phyloP scores from a whole-genome alignment of 495 filamentous ascomycete species.

The Hypoxylon lenormandii region DNA sequence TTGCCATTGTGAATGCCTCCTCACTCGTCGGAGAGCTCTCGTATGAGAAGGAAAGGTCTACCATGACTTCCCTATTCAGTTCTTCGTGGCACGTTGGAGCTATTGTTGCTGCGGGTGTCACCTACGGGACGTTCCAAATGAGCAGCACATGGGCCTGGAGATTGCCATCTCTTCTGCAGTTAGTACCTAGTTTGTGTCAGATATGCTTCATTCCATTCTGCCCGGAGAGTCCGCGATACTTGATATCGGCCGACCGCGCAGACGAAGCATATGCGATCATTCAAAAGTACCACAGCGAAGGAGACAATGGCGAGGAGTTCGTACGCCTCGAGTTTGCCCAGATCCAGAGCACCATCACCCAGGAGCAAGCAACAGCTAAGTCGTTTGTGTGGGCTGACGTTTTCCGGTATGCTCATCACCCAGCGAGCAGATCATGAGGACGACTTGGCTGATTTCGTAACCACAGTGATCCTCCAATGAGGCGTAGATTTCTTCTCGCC shows the following conservation, averaged over 20 bases:
- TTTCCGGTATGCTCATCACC: constrained; percentile 44
- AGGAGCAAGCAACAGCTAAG: constrained; percentile 62
- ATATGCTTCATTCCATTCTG: constrained; percentile 62
- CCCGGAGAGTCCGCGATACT: constrained; percentile 66
- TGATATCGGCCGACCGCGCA: constrained; percentile 57
- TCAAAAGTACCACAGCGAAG: constrained; percentile 68
- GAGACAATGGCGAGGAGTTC: constrained; percentile 63
- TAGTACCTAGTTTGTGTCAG: constrained; percentile 64
- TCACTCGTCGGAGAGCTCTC: constrained; percentile 70
- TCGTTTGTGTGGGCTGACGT: constrained; percentile 65
- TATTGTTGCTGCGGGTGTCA: constrained; percentile 67
- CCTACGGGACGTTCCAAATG: constrained; percentile 68
- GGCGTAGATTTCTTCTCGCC: constrained; percentile 62
- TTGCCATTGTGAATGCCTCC: constrained; percentile 70
- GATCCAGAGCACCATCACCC: constrained; percentile 66
- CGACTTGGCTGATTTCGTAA: not conserved
- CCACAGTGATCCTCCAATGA: constrained; percentile 60
- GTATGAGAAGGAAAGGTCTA: constrained; percentile 69
- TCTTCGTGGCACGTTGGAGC: constrained; percentile 69
- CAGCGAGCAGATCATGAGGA: not conserved
- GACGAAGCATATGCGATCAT: constrained; percentile 69
- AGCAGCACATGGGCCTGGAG: constrained; percentile 69
- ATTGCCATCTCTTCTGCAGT: constrained; percentile 67
- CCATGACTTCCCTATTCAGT: constrained; percentile 72
- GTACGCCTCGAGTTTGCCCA: constrained; percentile 66